phyloP scores from a whole-genome alignment of 306 rosid species.

The Ziziphus jujuba region DNA sequence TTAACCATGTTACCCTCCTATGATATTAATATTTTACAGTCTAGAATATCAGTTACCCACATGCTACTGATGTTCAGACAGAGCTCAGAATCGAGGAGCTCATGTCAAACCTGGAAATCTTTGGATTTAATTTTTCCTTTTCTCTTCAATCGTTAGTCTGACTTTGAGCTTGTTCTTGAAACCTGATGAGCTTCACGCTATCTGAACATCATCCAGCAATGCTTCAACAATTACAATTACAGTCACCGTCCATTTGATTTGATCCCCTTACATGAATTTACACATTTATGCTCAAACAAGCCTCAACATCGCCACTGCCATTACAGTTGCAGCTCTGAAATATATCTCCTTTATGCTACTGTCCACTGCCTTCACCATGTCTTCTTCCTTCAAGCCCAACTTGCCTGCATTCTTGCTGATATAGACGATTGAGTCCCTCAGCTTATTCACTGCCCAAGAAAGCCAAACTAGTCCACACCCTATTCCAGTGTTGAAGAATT shows the following conservation, averaged over 20 bases:
- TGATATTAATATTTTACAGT: neutral
- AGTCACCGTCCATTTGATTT: neutral
- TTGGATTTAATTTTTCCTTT: neutral
- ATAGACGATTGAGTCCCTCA: conserved; percentile 52
- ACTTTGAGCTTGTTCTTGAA: conserved; percentile 1
- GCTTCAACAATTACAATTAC: conserved; percentile 17
- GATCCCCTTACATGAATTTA: neutral
- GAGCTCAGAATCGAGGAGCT: neutral
- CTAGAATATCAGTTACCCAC: neutral
- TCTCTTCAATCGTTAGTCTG: neutral
- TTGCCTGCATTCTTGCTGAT: conserved; percentile 58
- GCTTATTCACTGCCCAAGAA: conserved; percentile 64
- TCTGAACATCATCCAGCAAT: conserved; percentile 25
- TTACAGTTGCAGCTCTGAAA: conserved; percentile 61
- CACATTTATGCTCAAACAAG: conserved; percentile 51
- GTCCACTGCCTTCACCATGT: conserved; percentile 56
- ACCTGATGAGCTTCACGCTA: conserved; percentile 5
- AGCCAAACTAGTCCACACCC: conserved; percentile 85
- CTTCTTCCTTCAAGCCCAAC: conserved; percentile 55
- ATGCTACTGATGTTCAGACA: conserved; percentile 24
- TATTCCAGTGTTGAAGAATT: conserved; percentile 53
- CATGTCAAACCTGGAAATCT: conserved; percentile 16
- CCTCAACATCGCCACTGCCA: conserved; percentile 61
- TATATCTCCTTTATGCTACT: conserved; percentile 52
- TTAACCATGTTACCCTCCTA: neutral